Conservation (phyloP, 2,329 filamentous ascomycete species). For the Fusarium temperatum region DNA sequence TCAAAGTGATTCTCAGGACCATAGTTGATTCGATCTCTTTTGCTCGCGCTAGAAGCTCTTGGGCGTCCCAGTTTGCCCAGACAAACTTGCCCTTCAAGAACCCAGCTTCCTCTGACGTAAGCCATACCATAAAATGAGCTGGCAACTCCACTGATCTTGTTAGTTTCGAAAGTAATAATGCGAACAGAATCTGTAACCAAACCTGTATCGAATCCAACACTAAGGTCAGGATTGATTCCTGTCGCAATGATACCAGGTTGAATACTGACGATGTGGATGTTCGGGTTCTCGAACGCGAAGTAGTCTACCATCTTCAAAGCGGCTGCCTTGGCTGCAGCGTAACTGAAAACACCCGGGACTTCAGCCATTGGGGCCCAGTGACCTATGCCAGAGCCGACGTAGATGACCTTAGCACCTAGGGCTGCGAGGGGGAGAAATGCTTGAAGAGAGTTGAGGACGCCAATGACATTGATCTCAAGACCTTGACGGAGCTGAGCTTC, state of each 20-base stretch:
- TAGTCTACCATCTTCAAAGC: constrained; percentile 48
- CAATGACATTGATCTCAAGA: constrained; percentile 40
- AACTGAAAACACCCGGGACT: constrained; percentile 38
- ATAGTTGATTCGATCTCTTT: background rate
- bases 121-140: constrained; percentile 18
- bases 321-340: constrained; percentile 49
- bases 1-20: background rate
- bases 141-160: background rate
- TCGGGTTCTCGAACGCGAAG: constrained; percentile 48
- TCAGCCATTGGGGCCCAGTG: constrained; percentile 32
- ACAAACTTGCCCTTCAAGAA: constrained; percentile 2
- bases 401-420: constrained; percentile 30
- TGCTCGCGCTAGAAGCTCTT: background rate
- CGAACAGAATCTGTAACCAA: fast-evolving
- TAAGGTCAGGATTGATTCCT: constrained; percentile 40
- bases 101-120: background rate
- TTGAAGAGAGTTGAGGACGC: constrained; percentile 38
- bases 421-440: constrained; percentile 32
- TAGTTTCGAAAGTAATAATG: background rate
- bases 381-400: constrained; percentile 29
- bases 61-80: constrained; percentile 12
- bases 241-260: constrained; percentile 55
- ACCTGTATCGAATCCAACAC: background rate
- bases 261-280: constrained; percentile 48
- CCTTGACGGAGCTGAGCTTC: constrained; percentile 4